Conservation (phyloP, 2,329 filamentous ascomycete species). For the Colletotrichum scovillei region DNA sequence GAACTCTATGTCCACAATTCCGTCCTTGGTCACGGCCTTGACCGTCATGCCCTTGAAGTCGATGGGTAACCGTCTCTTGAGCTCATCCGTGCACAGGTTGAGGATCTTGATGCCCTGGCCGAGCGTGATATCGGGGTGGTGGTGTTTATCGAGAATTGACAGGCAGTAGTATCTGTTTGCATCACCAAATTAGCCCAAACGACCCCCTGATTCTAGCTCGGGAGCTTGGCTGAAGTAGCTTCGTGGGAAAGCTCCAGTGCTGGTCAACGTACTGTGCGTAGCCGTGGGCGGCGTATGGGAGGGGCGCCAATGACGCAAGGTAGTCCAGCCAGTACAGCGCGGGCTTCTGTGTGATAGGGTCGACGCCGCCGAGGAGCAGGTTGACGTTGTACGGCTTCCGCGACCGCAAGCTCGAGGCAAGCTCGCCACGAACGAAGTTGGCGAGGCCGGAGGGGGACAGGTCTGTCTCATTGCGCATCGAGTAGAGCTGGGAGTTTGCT, state of each 20-base stretch:
- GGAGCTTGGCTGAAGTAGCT: not conserved
- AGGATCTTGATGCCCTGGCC: slow-evolving; percentile 93
- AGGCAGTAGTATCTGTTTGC: slow-evolving; percentile 91
- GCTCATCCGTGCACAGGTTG: slow-evolving; percentile 94
- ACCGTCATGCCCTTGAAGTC: slow-evolving; percentile 98
- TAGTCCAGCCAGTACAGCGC: slow-evolving; percentile 98
- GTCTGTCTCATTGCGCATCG: slow-evolving; percentile 96
- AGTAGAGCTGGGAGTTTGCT: slow-evolving; percentile 97
- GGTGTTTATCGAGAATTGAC: slow-evolving; percentile 97
- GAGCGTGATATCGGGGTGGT: slow-evolving; percentile 91
- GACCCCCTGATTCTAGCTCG: not conserved
- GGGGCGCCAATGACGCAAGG: slow-evolving; percentile 85
- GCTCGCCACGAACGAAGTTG: slow-evolving; percentile 92
- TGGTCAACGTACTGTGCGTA: slow-evolving; percentile 84
- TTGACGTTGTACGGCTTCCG: slow-evolving; percentile 97
- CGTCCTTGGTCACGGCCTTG: slow-evolving; percentile 95
- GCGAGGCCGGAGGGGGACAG: slow-evolving; percentile 90
- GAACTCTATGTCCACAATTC: slow-evolving; percentile 85
- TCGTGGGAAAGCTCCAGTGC: slow-evolving; percentile 35
- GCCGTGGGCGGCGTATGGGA: slow-evolving; percentile 97
- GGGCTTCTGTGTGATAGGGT: slow-evolving; percentile 91
- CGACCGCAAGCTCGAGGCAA: slow-evolving; percentile 90
- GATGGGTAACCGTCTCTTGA: slow-evolving; percentile 96
- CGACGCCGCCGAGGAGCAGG: slow-evolving; percentile 91
- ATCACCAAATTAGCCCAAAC: slow-evolving; percentile 38